Percentiles rank a stretch among this genome's conserved stretches.
Conservation (phyloP, 1,139 yeast genomes). For the Suhomyces panamericanus region DNA sequence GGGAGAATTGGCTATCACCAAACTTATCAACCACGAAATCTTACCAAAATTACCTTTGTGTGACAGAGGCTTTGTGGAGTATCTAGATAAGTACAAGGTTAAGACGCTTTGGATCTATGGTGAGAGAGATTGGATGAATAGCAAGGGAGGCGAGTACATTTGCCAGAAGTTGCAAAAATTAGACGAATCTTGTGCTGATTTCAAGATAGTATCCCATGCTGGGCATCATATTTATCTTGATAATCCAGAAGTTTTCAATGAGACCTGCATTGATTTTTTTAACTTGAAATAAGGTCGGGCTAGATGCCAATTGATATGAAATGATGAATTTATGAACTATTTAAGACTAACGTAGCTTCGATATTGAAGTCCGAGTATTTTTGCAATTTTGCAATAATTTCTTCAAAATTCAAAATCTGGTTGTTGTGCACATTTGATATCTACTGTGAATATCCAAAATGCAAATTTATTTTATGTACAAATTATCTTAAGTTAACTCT, state of each 20-base stretch:
- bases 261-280: conserved; percentile 30
- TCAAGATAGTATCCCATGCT: conserved; percentile 33
- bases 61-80: conserved; percentile 41
- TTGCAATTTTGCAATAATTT: too few relatives aligned
- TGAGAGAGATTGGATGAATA: conserved; percentile 49
- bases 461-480: background rate
- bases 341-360: background rate
- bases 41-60: conserved; percentile 43
- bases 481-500: background rate
- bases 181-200: conserved; percentile 22
- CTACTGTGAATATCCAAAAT: too few relatives aligned
- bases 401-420: too few relatives aligned
- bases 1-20: conserved; percentile 49
- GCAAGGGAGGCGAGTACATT: conserved; percentile 41
- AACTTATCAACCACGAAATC: conserved; percentile 42
- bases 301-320: background rate
- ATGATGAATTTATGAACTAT: background rate
- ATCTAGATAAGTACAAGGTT: conserved; percentile 26
- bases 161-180: conserved; percentile 24
- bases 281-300: conserved; percentile 2
- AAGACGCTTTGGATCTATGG: conserved; percentile 43
- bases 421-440: too few relatives aligned
- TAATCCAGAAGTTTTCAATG: conserved; percentile 38
- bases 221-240: conserved; percentile 48
- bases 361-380: too few relatives aligned